Conservation (phyloP, 2,329 filamentous ascomycete genomes). For the Talaromyces verruculosus region DNA sequence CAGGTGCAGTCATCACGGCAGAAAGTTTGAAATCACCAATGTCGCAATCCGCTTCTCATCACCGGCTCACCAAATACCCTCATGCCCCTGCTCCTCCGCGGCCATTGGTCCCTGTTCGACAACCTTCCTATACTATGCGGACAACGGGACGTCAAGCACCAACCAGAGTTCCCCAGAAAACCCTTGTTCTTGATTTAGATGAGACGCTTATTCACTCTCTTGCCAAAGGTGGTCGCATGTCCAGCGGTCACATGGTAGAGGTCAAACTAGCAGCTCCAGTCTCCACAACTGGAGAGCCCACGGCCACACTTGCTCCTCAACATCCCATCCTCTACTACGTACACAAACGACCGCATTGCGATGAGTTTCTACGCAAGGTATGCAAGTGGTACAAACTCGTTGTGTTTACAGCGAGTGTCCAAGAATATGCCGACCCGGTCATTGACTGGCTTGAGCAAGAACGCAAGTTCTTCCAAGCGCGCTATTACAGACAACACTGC, state of each 20-base stretch:
- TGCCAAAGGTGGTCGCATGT: slow-evolving; percentile 93
- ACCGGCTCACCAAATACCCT: slow-evolving; percentile 80
- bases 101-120: slow-evolving; percentile 82
- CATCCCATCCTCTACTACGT: slow-evolving; percentile 98
- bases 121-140: slow-evolving; percentile 74
- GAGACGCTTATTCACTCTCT: slow-evolving; percentile 98
- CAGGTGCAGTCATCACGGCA: slow-evolving; percentile 59
- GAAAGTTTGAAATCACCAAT: slow-evolving; percentile 92
- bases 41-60: slow-evolving; percentile 61
- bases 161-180: slow-evolving; percentile 73
- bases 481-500: slow-evolving; percentile 97
- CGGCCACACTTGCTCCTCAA: slow-evolving; percentile 71
- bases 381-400: slow-evolving; percentile 98
- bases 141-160: slow-evolving; percentile 20
- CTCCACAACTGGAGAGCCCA: slow-evolving; percentile 53
- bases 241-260: slow-evolving; percentile 97
- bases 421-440: slow-evolving; percentile 97
- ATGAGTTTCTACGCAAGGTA: slow-evolving; percentile 91
- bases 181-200: slow-evolving; percentile 89
- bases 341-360: slow-evolving; percentile 94
- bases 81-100: slow-evolving; percentile 84
- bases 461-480: slow-evolving; percentile 88
- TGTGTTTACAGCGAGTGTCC: slow-evolving; percentile 93
- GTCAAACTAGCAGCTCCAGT: slow-evolving; percentile 66
- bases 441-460: slow-evolving; percentile 98